Evolutionary conservation across 2,329 filamentous ascomycete genomes (phyloP), one percentile per base, ranked within the genome.

Genomic region (Neopestalotiopsis rosae): DNA sequence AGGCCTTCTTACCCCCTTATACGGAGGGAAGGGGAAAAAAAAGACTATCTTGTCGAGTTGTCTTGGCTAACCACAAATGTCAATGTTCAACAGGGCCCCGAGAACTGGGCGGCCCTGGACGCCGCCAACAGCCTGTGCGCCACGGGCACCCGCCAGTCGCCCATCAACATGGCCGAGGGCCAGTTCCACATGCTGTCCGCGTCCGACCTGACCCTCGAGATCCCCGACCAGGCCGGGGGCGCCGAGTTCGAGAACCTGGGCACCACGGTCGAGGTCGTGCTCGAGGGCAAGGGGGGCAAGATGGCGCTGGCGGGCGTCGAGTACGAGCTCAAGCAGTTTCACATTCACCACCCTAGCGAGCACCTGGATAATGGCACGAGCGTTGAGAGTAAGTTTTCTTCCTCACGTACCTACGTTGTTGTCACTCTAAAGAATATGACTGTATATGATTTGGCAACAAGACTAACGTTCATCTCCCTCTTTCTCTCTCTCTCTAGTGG

Each of bases 241-340:
- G 82, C 84, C 62, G 80, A 82, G 49, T 87, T 89, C 67, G 86
- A 88, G 78, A 89, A 90, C 76, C 81, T 89, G 12, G 87, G 87
- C 61, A 86, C 86, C 32, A 89, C 87, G 0, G 82, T 90, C 66
- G 85, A 89, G 79, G 83, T 88, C 68, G 79, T 89, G 38, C 84
- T 85, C 68, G 83, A 85, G 70, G 85, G 83, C 12, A 69, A 75
- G 32, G 81, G 80, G 2, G 80, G 79, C 64, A 76, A 74, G 1
- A 76, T 83, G 49, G 72, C 74, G 7, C 72, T 83, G 17, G 77
- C 76, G 61, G 80, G 77, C 52, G 76, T 74, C 64, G 72, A 74
- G 17, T 85, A 81, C 67, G 75, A 79, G 38, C 75, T 85, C 24
- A 71, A 81, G 69, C 83, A 86, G 74, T 85, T 86, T 76, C 84